These are phyloP conservation scores for Medicago lupulina DNA, from an alignment of 306 rosid genomes.

Conservation along the genomic window DNA sequence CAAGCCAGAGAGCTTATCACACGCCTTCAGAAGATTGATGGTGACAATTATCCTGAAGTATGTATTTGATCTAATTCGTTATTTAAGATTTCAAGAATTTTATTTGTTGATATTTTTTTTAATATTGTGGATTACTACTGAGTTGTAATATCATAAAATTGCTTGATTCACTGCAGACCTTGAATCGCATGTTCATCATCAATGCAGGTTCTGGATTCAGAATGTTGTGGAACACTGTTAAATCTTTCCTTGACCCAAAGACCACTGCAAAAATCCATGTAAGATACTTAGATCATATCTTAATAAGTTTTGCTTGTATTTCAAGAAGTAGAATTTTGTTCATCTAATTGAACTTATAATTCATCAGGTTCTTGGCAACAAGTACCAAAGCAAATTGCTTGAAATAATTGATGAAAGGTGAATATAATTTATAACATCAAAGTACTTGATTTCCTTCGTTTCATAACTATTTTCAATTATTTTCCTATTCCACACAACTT, in stretches of 20 bases:
- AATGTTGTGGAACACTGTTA: conserved; percentile 91
- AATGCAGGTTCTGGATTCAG: conserved; percentile 98
- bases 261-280: conserved; percentile 89
- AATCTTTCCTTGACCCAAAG: conserved; percentile 93
- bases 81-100: background rate
- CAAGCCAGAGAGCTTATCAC: conserved; percentile 78
- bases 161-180: conserved; percentile 66
- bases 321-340: conserved; percentile 24
- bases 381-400: conserved; percentile 90
- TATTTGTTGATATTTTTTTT: too few species aligned
- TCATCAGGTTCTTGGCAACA: conserved; percentile 86
- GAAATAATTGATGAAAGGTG: conserved; percentile 91
- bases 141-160: conserved; percentile 41
- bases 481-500: conserved; percentile 6
- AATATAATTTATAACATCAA: conserved; percentile 30
- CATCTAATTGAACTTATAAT: conserved; percentile 35
- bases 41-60: conserved; percentile 94
- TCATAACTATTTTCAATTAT: background rate
- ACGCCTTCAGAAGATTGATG: conserved; percentile 78
- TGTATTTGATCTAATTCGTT: conserved; percentile 16
- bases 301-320: conserved; percentile 29
- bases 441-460: background rate
- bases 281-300: background rate
- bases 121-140: conserved; percentile 10
- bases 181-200: conserved; percentile 96